These are phyloP conservation scores for Trichoderma endophyticum DNA, from an alignment of 2,329 filamentous ascomycete genomes.

Conservation along the genomic window DNA sequence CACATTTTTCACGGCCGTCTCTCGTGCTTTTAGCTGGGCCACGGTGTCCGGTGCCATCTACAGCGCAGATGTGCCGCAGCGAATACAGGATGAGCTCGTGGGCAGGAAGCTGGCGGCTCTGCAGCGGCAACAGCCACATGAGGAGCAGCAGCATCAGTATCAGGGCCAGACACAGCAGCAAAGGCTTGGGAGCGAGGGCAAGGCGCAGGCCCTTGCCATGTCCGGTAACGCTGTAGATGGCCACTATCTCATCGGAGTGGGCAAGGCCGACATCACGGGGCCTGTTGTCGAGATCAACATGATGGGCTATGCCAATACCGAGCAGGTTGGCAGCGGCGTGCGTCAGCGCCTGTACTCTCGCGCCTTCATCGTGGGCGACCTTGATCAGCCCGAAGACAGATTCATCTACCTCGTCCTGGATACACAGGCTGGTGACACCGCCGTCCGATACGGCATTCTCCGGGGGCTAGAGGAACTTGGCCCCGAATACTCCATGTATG, in stretches of 20 bases:
- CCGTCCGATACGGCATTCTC: constrained; percentile 77
- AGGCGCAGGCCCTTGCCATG: background rate
- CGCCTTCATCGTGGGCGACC: constrained; percentile 78
- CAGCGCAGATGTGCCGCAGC: background rate
- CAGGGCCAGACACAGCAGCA: background rate
- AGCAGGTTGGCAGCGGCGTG: constrained; percentile 77
- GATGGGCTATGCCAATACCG: constrained; percentile 80
- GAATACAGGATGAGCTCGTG: background rate
- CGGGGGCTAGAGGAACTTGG: constrained; percentile 67
- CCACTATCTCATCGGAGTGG: constrained; percentile 49
- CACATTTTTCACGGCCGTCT: constrained; percentile 19
- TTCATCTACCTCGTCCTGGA: constrained; percentile 89
- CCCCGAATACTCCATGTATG: constrained; percentile 66
- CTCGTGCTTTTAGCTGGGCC: constrained; percentile 19
- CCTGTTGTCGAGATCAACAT: constrained; percentile 86
- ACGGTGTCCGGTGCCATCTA: constrained; percentile 16
- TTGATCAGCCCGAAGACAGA: constrained; percentile 61
- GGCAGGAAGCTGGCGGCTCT: background rate
- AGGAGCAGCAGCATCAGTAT: background rate
- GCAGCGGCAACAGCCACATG: background rate
- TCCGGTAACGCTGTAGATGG: constrained; percentile 3
- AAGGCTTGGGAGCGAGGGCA: background rate
- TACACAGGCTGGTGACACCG: constrained; percentile 80
- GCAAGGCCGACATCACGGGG: constrained; percentile 56
- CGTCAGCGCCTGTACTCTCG: constrained; percentile 83